These are phyloP conservation scores for Bocquillonia castaneifolia DNA, from an alignment of 441 rosid genomes.

Conservation along the genomic window DNA sequence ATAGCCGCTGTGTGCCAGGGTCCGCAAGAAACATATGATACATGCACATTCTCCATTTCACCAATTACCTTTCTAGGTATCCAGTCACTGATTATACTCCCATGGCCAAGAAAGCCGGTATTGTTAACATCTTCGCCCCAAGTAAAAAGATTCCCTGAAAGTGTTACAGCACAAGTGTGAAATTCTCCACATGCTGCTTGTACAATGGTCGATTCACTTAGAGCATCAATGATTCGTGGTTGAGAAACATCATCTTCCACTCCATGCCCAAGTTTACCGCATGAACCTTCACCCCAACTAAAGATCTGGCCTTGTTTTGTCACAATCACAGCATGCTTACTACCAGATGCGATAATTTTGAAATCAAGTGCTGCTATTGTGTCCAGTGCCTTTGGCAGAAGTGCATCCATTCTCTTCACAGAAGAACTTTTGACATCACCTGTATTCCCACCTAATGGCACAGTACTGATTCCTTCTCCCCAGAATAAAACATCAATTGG, in stretches of 20 bases:
- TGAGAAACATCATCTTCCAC: constrained; percentile 50
- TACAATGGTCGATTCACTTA: constrained; percentile 50
- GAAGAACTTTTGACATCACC: constrained; percentile 28
- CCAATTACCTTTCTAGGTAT: constrained; percentile 67
- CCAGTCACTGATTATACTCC: constrained; percentile 68
- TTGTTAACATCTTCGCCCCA: constrained; percentile 83
- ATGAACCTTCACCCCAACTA: constrained; percentile 80
- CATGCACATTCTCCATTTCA: constrained; percentile 50
- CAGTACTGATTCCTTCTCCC: constrained; percentile 65
- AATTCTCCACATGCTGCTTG: constrained; percentile 76
- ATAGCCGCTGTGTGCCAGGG: constrained; percentile 88
- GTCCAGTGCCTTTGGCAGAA: constrained; percentile 61
- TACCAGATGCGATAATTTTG: constrained; percentile 64
- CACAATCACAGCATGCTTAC: constrained; percentile 60
- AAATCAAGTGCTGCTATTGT: constrained; percentile 56
- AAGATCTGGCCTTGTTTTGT: constrained; percentile 77
- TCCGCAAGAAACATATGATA: constrained; percentile 67
- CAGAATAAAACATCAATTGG: constrained; percentile 63
- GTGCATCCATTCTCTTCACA: constrained; percentile 40
- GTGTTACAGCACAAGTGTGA: constrained; percentile 76
- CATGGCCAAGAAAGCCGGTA: constrained; percentile 71
- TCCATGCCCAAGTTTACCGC: constrained; percentile 89
- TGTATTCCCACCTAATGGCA: constrained; percentile 39
- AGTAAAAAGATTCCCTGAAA: constrained; percentile 70
- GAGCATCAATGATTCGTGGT: constrained; percentile 56